A percentile compares a stretch with the other conserved stretches of the same genome.
Evolutionary conservation across 441 rosid genomes (phyloP).

Genomic region (Populus trichocarpa): DNA sequence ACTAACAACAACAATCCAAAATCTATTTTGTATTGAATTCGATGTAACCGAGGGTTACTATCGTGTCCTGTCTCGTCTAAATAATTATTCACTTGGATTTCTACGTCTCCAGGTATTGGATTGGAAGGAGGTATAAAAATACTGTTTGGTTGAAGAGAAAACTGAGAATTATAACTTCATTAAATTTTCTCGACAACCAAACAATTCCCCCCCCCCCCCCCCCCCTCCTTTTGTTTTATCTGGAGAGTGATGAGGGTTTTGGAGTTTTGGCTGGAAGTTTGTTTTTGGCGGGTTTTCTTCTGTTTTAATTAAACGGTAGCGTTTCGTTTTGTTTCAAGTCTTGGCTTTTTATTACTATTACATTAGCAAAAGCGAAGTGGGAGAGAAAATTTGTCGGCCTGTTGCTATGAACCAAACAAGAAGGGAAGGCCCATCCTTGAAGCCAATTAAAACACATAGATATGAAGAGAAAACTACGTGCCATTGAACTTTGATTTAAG

Average conservation of each 20-base stretch:
- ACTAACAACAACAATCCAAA: background rate
- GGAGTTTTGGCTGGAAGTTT: background rate
- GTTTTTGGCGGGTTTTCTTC: conserved; percentile 15
- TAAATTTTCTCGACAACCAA: conserved; percentile 23
- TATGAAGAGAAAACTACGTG: too few relatives aligned
- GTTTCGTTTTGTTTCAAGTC: background rate
- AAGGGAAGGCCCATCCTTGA: too few relatives aligned
- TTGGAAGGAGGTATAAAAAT: background rate
- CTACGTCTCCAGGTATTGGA: conserved; percentile 24
- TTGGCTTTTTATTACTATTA: too few relatives aligned
- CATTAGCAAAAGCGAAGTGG: too few relatives aligned
- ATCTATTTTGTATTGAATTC: conserved; percentile 8
- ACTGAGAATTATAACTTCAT: background rate
- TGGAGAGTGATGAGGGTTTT: background rate
- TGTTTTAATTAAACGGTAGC: background rate
- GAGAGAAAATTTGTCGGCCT: too few relatives aligned
- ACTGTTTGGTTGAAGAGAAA: conserved; percentile 18
- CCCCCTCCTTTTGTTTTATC: background rate
- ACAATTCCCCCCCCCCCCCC: too few relatives aligned
- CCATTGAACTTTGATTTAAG: too few relatives aligned
- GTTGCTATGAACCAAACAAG: too few relatives aligned
- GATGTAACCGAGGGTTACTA: conserved; percentile 7
- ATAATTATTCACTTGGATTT: conserved; percentile 6
- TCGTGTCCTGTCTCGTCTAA: conserved; percentile 2
- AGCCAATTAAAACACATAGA: too few relatives aligned